Conservation (phyloP, 805 yeast genomes). For the Candida maris region DNA sequence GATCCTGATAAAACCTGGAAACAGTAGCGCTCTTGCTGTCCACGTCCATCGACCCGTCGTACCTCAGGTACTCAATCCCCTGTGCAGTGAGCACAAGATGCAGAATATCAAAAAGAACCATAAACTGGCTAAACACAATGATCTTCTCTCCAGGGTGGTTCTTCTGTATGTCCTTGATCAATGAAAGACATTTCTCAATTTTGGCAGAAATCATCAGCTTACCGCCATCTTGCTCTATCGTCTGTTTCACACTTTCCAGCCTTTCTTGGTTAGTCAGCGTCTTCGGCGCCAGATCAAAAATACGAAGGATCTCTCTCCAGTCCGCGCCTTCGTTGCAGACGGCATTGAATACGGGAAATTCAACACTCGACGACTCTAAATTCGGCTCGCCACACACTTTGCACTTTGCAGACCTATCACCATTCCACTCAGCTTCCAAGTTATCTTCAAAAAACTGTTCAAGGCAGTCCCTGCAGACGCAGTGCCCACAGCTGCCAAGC, state of each 20-base stretch:
- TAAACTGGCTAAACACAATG: conserved; percentile 82
- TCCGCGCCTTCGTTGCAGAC: conserved; percentile 30
- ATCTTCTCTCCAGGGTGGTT: conserved; percentile 66
- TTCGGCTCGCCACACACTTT: conserved; percentile 44
- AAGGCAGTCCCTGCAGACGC: conserved; percentile 58
- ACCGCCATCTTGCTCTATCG: conserved; percentile 35
- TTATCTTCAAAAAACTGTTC: conserved; percentile 47
- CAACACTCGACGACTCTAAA: conserved; percentile 38
- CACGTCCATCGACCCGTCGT: conserved; percentile 81
- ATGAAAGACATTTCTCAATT: conserved; percentile 54
- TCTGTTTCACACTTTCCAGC: conserved; percentile 22
- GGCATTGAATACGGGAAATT: conserved; percentile 51
- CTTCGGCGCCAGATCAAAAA: conserved; percentile 20
- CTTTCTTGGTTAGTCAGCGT: conserved; percentile 26
- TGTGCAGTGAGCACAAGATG: conserved; percentile 47
- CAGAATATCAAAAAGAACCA: conserved; percentile 68
- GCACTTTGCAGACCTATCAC: conserved; percentile 46
- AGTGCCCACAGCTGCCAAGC: conserved; percentile 70
- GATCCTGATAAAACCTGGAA: conserved; percentile 57
- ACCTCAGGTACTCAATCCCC: conserved; percentile 51
- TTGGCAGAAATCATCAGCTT: conserved; percentile 64
- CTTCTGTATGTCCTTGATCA: conserved; percentile 48
- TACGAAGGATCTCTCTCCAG: conserved; percentile 23
- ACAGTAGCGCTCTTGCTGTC: conserved; percentile 63
- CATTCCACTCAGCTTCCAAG: conserved; percentile 33